These are phyloP conservation scores for Lipomyces yamadae DNA, from an alignment of 805 yeast genomes.

Conservation along the genomic window DNA sequence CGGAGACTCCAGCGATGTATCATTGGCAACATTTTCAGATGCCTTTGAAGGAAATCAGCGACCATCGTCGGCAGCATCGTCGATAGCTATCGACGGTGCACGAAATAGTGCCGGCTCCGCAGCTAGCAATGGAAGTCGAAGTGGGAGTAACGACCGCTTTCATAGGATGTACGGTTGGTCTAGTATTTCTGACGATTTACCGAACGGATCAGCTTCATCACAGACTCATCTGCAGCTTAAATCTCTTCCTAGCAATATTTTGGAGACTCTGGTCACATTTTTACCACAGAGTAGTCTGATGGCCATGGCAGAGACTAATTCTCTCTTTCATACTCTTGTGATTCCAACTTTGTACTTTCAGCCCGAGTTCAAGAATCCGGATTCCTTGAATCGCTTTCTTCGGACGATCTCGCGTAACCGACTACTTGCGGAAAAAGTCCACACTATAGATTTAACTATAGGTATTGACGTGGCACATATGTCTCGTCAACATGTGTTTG, in stretches of 20 bases:
- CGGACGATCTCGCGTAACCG: slow-evolving; percentile 6
- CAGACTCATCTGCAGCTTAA: neutral
- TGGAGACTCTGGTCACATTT: neutral
- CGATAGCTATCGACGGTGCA: neutral
- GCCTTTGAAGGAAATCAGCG: neutral
- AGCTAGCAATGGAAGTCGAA: neutral
- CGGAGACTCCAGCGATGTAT: neutral
- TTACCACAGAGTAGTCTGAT: slow-evolving; percentile 4
- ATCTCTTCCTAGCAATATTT: slow-evolving; percentile 3
- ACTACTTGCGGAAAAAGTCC: slow-evolving; percentile 5
- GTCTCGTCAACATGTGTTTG: neutral
- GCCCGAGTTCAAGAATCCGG: slow-evolving; percentile 1
- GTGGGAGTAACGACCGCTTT: neutral
- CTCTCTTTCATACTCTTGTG: slow-evolving; percentile 2
- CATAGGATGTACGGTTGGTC: neutral
- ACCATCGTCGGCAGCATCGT: neutral
- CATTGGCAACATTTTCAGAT: neutral
- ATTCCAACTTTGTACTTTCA: neutral
- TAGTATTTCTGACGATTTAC: neutral
- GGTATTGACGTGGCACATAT: neutral
- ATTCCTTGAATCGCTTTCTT: slow-evolving; percentile 1
- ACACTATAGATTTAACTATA: neutral
- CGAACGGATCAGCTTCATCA: neutral
- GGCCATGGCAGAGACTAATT: slow-evolving; percentile 2
- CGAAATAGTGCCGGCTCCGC: neutral